Conservation (phyloP, 2,329 filamentous ascomycete species). For the Thermoascus crustaceus region DNA sequence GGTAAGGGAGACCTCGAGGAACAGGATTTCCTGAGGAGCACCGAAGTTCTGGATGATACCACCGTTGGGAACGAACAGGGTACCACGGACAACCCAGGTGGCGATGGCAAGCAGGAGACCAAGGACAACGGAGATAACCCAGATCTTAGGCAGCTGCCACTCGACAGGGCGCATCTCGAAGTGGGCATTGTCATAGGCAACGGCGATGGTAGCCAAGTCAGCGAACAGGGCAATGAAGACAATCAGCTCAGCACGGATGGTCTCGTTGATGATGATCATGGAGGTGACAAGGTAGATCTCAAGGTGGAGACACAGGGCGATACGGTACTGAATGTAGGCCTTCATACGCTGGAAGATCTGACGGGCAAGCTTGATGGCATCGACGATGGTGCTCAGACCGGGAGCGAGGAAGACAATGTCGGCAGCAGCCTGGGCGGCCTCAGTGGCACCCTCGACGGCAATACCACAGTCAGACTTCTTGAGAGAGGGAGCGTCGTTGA, state of each 20-base stretch:
- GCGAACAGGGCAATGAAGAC: conserved; percentile 74
- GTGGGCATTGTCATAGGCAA: conserved; percentile 72
- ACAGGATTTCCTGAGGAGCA: conserved; percentile 68
- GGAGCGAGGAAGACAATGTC: conserved; percentile 69
- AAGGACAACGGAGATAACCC: conserved; percentile 56
- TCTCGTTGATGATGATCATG: conserved; percentile 75
- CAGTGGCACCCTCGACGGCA: conserved; percentile 62
- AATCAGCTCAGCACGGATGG: conserved; percentile 61
- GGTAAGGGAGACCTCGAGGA: conserved; percentile 83
- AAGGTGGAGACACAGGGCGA: conserved; percentile 64
- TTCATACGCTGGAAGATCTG: conserved; percentile 75
- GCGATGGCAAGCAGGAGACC: conserved; percentile 59
- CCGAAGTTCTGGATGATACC: conserved; percentile 69
- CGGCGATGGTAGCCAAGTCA: conserved; percentile 69
- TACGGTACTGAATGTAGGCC: conserved; percentile 69
- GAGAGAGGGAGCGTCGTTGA: conserved; percentile 65
- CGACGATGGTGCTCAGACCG: conserved; percentile 62
- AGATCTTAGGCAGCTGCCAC: conserved; percentile 76
- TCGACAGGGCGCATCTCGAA: conserved; percentile 67
- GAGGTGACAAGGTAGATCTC: conserved; percentile 70
- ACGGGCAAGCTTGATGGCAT: conserved; percentile 65
- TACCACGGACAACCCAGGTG: conserved; percentile 66
- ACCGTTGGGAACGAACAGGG: conserved; percentile 60
- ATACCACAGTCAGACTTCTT: conserved; percentile 71
- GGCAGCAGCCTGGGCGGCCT: conserved; percentile 63